Base-by-base conservation (phyloP, 164 flowering plant genomes). In the Berberis thunbergii region DNA sequence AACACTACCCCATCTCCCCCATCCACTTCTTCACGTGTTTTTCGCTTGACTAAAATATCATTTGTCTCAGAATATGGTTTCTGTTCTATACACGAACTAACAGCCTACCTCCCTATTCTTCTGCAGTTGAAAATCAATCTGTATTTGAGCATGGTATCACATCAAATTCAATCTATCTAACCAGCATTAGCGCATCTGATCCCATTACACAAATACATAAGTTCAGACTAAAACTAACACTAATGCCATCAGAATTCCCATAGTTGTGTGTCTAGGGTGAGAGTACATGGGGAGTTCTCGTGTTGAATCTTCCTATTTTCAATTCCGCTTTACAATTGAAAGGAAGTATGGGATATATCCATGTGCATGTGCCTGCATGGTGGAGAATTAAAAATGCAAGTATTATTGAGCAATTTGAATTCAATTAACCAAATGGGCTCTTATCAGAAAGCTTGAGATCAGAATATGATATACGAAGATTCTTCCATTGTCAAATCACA, bases 21-120 rank as follows among this genome's bases (percentile, higher is more conserved):
- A 60, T 64, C 64, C 69, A 67, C 69, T 60, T 53, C 63, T 7
- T 67, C 64, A 60, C 69, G 69, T 67, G 69, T 48, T 62, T 46
- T 38, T 49, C 54, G 41, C 56, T 12, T 57, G 41, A 13, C 57
- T 42, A 57, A 50, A 53, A 45, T 26, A 43, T 39, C 44, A 64
- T 6, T 41, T 1, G 41, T 45, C 45, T 4, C 48, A 63, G 60
- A 55, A 64, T 56, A 64, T 4, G 48, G 52, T 56, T 26, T 55
- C 45, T 26, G 44, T 52, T 52, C 54, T 4, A 52, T 26, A 26
- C 26, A 26, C 26, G 0, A 26, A 26, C 26, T 26, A 26, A 26
- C 26, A 26, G 26, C 26, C 26, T 26, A 26, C 26, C 26, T 26
- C 26, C 26, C 26, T 26, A 26, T 26, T 26, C 26, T 26, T 26